Evolutionary conservation across 306 rosid genomes (phyloP), one percentile per base, ranked within the genome.

Genomic region (Begonia fuchsioides): DNA sequence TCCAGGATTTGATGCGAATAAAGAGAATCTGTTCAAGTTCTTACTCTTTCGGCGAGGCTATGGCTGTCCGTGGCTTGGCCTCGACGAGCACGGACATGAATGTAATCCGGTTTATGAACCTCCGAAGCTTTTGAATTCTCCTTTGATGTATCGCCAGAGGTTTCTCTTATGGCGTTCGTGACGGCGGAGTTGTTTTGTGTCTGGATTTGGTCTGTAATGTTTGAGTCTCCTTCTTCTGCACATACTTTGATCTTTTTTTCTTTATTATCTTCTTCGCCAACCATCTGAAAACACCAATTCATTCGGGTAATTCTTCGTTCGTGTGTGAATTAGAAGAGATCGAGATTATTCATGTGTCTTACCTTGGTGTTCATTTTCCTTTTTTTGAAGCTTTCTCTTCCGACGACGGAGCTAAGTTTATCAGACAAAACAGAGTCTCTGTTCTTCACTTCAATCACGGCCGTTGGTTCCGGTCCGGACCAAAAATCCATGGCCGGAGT

Each of bases 41-140:
- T 77, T 62, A 87, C 96, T 68, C 96, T 75, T 68, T 87, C 96
- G 2, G 96, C 96, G 66, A 87, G 60, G 75, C 96, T 87, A 47
- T 87, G 96, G 66, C 94, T 87, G 68, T 87, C 96, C 12, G 96
- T 87, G 59, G 96, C 96, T 73, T 87, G 96, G 16, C 94, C 96
- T 7, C 94, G 90, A 18, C 96, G 82, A 1, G 96, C 94, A 39
- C 96, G 71, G 44, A 87, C 96, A 57, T 87, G 96, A 61, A 87
- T 87, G 75, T 80, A 87, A 52, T 80, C 96, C 3, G 73, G 75
- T 70, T 83, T 87, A 38, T 82, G 84, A 75, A 66, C 75, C 64
- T 87, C 94, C 1, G 81, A 82, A 2, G 67, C 81, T 70, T 86
- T 86, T 3, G 96, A 86, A 56, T 82, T 81, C 13, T 72, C 96